These are phyloP conservation scores for Pseudopithomyces chartarum DNA, from an alignment of 2,329 filamentous ascomycete genomes.

Conservation along the genomic window DNA sequence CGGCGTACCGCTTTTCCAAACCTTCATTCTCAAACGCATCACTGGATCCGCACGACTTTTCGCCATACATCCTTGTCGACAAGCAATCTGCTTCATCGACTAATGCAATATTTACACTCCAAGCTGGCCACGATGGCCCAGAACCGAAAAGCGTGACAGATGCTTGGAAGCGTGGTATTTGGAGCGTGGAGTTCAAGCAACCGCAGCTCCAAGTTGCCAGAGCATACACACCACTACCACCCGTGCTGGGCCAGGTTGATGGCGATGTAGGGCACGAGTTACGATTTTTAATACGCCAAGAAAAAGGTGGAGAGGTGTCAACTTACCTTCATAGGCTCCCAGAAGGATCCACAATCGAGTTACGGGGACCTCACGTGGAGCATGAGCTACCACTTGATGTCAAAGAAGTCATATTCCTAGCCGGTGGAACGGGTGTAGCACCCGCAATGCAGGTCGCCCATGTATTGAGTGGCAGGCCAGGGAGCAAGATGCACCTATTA, in stretches of 20 bases:
- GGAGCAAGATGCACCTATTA: slow-evolving; percentile 67
- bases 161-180: slow-evolving; percentile 68
- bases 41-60: slow-evolving; percentile 66
- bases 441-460: slow-evolving; percentile 82
- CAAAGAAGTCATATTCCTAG: slow-evolving; percentile 75
- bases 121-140: slow-evolving; percentile 41
- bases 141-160: slow-evolving; percentile 40
- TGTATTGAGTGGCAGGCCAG: slow-evolving; percentile 58
- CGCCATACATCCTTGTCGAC: slow-evolving; percentile 66
- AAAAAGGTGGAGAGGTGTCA: slow-evolving; percentile 83
- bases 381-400: slow-evolving; percentile 62
- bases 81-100: slow-evolving; percentile 69
- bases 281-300: slow-evolving; percentile 77
- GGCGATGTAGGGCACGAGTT: slow-evolving; percentile 51
- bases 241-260: slow-evolving; percentile 44
- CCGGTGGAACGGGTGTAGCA: slow-evolving; percentile 90
- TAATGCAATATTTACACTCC: slow-evolving; percentile 71
- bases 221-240: slow-evolving; percentile 87
- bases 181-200: slow-evolving; percentile 93
- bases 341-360: slow-evolving; percentile 68
- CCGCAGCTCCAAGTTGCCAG: slow-evolving; percentile 90
- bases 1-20: slow-evolving; percentile 38
- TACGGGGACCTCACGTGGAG: slow-evolving; percentile 79
- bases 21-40: slow-evolving; percentile 32
- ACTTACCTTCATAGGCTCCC: slow-evolving; percentile 73